Evolutionary conservation across 129 eudicot genomes (phyloP).

Genomic region (Helichrysum umbraculigerum): DNA sequence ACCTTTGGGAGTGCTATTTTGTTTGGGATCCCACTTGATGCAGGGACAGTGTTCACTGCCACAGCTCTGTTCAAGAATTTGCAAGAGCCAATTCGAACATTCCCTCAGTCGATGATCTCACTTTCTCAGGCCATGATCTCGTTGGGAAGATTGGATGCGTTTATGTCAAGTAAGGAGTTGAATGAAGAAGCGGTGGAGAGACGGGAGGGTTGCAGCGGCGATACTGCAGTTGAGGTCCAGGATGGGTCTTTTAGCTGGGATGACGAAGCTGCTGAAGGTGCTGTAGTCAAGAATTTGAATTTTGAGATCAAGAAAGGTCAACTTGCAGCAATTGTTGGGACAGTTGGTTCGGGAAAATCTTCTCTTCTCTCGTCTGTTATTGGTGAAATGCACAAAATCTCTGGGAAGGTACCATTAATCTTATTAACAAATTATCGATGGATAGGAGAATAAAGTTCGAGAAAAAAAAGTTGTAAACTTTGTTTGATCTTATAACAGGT

Average conservation of each 20-base stretch:
- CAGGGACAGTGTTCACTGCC: slow-evolving; percentile 79
- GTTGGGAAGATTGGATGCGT: slow-evolving; percentile 68
- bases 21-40: slow-evolving; percentile 63
- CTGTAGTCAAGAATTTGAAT: slow-evolving; percentile 45
- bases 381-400: slow-evolving; percentile 77
- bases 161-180: slow-evolving; percentile 74
- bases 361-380: slow-evolving; percentile 65
- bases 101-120: slow-evolving; percentile 89
- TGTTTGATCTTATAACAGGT: slow-evolving; percentile 39
- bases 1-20: slow-evolving; percentile 73
- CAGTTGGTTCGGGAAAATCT: slow-evolving; percentile 91
- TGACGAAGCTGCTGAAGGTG: slow-evolving; percentile 52
- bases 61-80: slow-evolving; percentile 70
- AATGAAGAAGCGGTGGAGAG: slow-evolving; percentile 62
- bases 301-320: slow-evolving; percentile 48
- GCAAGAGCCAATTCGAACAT: slow-evolving; percentile 82
- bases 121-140: slow-evolving; percentile 90
- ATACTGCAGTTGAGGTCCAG: slow-evolving; percentile 55
- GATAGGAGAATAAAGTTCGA: not conserved
- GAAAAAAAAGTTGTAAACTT: not conserved
- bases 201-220: slow-evolving; percentile 48
- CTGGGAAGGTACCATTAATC: slow-evolving; percentile 50
- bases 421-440: not conserved
- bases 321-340: slow-evolving; percentile 57
- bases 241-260: slow-evolving; percentile 82